Conservation (phyloP, 2,329 filamentous ascomycete genomes). For the Ceratocystis destructans region DNA sequence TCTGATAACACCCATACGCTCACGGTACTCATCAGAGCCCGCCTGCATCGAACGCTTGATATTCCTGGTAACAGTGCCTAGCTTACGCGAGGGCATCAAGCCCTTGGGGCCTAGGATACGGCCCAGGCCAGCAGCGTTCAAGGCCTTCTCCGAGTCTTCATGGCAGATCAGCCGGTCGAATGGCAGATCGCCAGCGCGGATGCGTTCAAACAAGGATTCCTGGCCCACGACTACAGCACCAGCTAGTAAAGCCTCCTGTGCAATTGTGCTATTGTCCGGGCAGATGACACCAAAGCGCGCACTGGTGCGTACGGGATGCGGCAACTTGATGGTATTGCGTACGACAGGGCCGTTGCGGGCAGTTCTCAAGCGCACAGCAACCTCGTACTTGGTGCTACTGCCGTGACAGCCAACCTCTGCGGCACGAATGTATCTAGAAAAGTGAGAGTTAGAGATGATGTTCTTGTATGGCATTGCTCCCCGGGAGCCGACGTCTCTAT, state of each 20-base stretch:
- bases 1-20: conserved; percentile 69
- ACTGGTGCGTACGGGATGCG: conserved; percentile 80
- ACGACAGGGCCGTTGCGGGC: conserved; percentile 75
- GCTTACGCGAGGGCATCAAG: conserved; percentile 82
- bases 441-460: background rate
- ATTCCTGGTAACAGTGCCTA: conserved; percentile 76
- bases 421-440: conserved; percentile 48
- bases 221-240: conserved; percentile 79
- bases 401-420: conserved; percentile 77
- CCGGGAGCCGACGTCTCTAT: too few species aligned
- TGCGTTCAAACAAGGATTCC: conserved; percentile 66
- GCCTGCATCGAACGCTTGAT: conserved; percentile 60
- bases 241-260: conserved; percentile 57
- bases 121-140: conserved; percentile 70
- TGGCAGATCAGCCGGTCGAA: conserved; percentile 90
- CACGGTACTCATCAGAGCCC: conserved; percentile 75
- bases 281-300: conserved; percentile 82
- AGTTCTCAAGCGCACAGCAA: conserved; percentile 70
- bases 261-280: conserved; percentile 62
- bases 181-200: conserved; percentile 59
- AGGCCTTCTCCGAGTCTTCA: conserved; percentile 56
- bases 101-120: conserved; percentile 75
- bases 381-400: conserved; percentile 68
- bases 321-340: conserved; percentile 75
- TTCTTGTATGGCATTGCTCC: too few species aligned